Conservation (phyloP, 208 protist genomes). For the Trypanosoma mega region DNA sequence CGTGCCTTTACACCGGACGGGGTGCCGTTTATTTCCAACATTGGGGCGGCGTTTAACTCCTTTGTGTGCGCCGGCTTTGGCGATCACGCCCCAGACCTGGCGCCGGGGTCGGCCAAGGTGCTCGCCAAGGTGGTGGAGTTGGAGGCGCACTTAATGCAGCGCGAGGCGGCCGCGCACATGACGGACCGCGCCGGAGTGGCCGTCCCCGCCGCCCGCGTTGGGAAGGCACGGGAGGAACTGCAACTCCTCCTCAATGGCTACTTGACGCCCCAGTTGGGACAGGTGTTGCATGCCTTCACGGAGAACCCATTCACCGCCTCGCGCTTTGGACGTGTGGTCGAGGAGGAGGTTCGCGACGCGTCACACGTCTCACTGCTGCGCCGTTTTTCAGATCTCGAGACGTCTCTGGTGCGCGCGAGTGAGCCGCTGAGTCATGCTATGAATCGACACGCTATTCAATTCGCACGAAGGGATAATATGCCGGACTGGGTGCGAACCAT, state of each 20-base stretch:
- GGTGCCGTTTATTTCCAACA: conserved; percentile 68
- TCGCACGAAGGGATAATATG: conserved; percentile 49
- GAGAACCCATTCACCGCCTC: conserved; percentile 65
- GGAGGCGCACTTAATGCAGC: conserved; percentile 47
- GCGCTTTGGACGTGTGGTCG: conserved; percentile 53
- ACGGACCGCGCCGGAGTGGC: conserved; percentile 10
- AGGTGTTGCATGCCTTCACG: conserved; percentile 25
- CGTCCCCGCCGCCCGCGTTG: conserved; percentile 32
- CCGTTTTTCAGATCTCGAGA: conserved; percentile 37
- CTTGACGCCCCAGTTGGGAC: conserved; percentile 8
- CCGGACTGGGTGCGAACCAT: conserved; percentile 45
- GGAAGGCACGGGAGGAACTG: conserved; percentile 43
- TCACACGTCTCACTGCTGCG: conserved; percentile 28
- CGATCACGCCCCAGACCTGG: conserved; percentile 79
- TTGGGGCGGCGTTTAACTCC: conserved; percentile 73
- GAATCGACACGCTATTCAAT: conserved; percentile 30
- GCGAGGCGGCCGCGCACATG: conserved; percentile 40
- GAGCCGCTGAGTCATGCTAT: conserved; percentile 29
- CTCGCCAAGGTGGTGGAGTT: conserved; percentile 73
- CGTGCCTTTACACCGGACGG: conserved; percentile 82
- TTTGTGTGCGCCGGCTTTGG: conserved; percentile 88
- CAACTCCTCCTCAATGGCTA: conserved; percentile 63
- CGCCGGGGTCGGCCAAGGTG: conserved; percentile 68
- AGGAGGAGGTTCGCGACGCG: conserved; percentile 33
- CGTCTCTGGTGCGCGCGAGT: conserved; percentile 15